phyloP scores from a whole-genome alignment of 2,329 filamentous ascomycete species.

The Penicillium glabrum region DNA sequence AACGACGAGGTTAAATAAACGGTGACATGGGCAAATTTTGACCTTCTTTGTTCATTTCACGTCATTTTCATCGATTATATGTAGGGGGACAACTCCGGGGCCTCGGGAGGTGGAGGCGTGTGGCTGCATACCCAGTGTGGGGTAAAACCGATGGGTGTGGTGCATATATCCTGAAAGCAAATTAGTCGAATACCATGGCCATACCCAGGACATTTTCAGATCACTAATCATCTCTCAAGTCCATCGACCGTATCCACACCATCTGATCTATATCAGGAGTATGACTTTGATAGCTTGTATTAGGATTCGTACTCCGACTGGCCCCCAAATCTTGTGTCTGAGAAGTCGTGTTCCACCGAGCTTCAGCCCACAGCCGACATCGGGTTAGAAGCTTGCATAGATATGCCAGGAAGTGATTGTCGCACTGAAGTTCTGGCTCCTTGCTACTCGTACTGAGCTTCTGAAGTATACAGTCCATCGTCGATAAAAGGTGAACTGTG shows the following conservation, averaged over 20 bases:
- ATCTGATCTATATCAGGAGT: constrained; percentile 26
- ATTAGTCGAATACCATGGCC: neutral
- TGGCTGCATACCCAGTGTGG: too few species aligned
- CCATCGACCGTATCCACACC: constrained; percentile 30
- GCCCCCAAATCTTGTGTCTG: too few species aligned
- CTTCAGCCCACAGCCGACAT: constrained; percentile 10
- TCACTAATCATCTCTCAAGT: constrained; percentile 28
- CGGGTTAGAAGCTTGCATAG: constrained; percentile 26
- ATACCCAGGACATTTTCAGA: constrained; percentile 24
- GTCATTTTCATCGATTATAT: too few species aligned
- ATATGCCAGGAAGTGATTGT: constrained; percentile 28
- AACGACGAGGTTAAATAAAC: too few species aligned
- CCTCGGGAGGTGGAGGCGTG: too few species aligned
- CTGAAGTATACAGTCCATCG: constrained; percentile 32
- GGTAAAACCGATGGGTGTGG: too few species aligned
- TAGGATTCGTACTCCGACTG: neutral
- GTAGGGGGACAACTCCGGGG: too few species aligned
- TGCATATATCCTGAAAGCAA: too few species aligned
- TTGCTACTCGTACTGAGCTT: constrained; percentile 27
- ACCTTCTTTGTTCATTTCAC: too few species aligned
- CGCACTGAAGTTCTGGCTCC: constrained; percentile 28
- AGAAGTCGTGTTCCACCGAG: neutral
- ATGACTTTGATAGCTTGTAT: neutral
- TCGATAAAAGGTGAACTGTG: constrained; percentile 29
- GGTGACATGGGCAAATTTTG: too few species aligned